These are phyloP conservation scores for Stramenopiles sp. DNA, from an alignment of 352 stramenopile species.

Conservation along the genomic window DNA sequence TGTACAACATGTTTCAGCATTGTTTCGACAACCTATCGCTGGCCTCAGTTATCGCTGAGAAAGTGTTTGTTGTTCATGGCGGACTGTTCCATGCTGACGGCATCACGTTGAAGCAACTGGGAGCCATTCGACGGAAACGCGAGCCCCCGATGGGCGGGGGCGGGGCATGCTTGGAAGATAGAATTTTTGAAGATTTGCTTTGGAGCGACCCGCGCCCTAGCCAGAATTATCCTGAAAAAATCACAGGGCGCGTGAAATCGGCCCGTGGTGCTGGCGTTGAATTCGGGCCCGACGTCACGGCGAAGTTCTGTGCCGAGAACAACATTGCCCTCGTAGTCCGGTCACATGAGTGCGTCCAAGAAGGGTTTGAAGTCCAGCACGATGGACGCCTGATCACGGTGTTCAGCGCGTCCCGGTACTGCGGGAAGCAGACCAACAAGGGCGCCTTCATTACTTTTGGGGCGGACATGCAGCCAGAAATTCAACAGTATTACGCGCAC, in stretches of 20 bases:
- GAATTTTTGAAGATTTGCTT: constrained; percentile 75
- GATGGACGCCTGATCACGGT: constrained; percentile 65
- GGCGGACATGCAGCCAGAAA: constrained; percentile 63
- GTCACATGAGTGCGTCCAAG: constrained; percentile 71
- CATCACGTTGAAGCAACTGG: constrained; percentile 64
- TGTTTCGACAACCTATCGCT: constrained; percentile 48
- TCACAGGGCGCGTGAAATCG: constrained; percentile 38
- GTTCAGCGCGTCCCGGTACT: constrained; percentile 72
- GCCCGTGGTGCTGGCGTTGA: constrained; percentile 66
- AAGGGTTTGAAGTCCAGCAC: constrained; percentile 69
- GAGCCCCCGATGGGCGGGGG: constrained; percentile 64
- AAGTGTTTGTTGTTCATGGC: constrained; percentile 81
- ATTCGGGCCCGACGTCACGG: constrained; percentile 72
- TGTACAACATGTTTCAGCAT: constrained; percentile 21
- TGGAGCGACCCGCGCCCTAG: constrained; percentile 66
- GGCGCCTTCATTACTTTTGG: constrained; percentile 69
- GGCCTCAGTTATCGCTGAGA: constrained; percentile 57
- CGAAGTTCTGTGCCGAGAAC: constrained; percentile 78
- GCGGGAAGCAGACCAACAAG: constrained; percentile 71
- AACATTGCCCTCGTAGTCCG: constrained; percentile 70
- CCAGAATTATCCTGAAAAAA: not conserved
- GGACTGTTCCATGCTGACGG: constrained; percentile 65
- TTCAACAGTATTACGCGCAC: constrained; percentile 79
- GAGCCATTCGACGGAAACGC: constrained; percentile 63
- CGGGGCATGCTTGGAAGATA: constrained; percentile 62